A percentile compares a stretch with the other conserved stretches of the same genome.
Evolutionary conservation across 352 stramenopile species (phyloP).

Genomic region (Phytophthora citrophthora): DNA sequence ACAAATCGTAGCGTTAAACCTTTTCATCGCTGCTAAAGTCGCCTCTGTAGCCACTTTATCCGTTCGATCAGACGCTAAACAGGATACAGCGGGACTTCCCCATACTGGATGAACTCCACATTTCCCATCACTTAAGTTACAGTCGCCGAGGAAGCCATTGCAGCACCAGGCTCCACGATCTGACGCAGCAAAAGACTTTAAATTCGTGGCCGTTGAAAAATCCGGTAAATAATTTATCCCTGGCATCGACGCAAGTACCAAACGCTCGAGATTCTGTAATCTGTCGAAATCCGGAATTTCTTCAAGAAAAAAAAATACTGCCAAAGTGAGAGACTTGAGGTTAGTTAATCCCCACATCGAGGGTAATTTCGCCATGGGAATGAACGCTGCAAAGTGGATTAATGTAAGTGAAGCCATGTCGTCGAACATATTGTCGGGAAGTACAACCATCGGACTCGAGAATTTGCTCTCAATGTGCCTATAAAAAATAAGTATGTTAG

Average conservation of each 20-base stretch:
- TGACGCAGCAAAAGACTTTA: conserved; percentile 15
- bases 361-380: conserved; percentile 23
- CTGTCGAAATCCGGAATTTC: conserved; percentile 23
- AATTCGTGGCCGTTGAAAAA: conserved; percentile 12
- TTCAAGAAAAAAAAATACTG: conserved; percentile 9
- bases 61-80: conserved; percentile 5
- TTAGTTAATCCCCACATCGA: conserved; percentile 36
- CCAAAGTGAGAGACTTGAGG: conserved; percentile 39
- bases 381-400: conserved; percentile 37
- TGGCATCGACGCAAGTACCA: conserved; percentile 18
- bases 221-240: conserved; percentile 19
- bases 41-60: conserved; percentile 12
- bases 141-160: conserved; percentile 38
- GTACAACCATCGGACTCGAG: background rate
- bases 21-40: conserved; percentile 6
- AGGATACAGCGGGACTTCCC: conserved; percentile 18
- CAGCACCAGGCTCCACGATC: conserved; percentile 33
- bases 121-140: conserved; percentile 12
- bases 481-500: background rate
- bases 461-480: conserved; percentile 7
- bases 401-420: conserved; percentile 45
- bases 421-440: conserved; percentile 43
- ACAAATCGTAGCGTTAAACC: conserved; percentile 19
- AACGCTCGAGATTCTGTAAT: conserved; percentile 23
- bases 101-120: conserved; percentile 20